Conservation (phyloP, 2,329 filamentous ascomycete species). For the Sordariomycetes sp. region DNA sequence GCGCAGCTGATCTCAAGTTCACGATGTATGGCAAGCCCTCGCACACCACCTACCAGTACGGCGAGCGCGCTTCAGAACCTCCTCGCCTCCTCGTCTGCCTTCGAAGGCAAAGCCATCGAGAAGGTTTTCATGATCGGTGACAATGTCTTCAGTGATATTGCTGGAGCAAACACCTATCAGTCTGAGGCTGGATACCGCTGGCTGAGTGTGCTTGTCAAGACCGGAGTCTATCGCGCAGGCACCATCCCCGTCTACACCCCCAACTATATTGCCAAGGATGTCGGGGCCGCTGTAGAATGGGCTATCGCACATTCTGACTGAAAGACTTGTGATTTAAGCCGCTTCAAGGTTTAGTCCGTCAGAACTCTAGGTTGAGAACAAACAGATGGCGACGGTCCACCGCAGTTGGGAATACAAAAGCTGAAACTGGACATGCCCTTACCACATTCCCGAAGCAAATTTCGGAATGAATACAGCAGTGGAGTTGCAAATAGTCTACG, state of each 20-base stretch:
- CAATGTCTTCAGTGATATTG: slow-evolving; percentile 59
- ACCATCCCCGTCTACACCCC: slow-evolving; percentile 41
- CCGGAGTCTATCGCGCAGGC: slow-evolving; percentile 48
- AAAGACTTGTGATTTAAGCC: no score
- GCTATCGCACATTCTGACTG: slow-evolving; percentile 27
- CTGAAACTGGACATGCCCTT: no score
- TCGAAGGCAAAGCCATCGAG: slow-evolving; percentile 16
- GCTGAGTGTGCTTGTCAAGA: slow-evolving; percentile 58
- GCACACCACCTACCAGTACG: slow-evolving; percentile 54
- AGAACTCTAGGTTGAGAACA: no score
- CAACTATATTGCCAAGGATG: slow-evolving; percentile 47
- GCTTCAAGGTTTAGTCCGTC: no score
- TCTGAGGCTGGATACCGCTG: slow-evolving; percentile 49
- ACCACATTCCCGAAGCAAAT: no score
- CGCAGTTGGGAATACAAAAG: no score
- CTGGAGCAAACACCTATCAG: slow-evolving; percentile 54
- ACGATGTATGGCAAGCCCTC: slow-evolving; percentile 59
- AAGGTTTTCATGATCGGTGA: slow-evolving; percentile 69
- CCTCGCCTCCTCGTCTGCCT: neutral
- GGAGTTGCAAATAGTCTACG: no score
- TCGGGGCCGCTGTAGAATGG: slow-evolving; percentile 57
- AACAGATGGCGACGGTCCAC: no score
- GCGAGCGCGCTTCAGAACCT: slow-evolving; percentile 42
- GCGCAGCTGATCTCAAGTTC: slow-evolving; percentile 38
- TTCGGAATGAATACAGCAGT: no score